A percentile compares a stretch with the other conserved stretches of the same genome.
These are phyloP conservation scores for Inosperma sp. DNA, from an alignment of 768 basidiomycete genomes.

Conservation along the genomic window DNA sequence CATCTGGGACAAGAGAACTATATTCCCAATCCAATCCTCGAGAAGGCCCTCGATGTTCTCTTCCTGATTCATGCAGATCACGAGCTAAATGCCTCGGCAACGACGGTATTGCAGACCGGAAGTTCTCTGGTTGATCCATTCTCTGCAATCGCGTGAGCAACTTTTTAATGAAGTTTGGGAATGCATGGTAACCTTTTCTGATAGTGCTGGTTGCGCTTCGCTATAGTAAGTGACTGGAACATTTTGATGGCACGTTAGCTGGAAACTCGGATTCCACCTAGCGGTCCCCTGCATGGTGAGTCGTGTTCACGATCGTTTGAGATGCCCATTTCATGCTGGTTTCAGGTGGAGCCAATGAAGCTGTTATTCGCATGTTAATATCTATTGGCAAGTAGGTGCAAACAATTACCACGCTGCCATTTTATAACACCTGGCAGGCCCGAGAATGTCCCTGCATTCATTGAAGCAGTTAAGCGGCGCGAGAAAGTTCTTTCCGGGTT, in stretches of 20 bases:
- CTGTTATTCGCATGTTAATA: constrained; percentile 90
- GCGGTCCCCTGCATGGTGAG: constrained; percentile 68
- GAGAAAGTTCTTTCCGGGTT: constrained; percentile 90
- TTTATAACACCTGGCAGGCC: constrained; percentile 41
- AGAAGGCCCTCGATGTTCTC: constrained; percentile 81
- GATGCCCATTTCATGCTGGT: not conserved
- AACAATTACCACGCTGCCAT: not conserved
- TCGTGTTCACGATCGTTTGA: not conserved
- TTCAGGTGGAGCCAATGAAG: constrained; percentile 84
- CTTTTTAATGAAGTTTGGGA: not conserved
- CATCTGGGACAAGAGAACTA: constrained; percentile 71
- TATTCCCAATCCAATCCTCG: constrained; percentile 76
- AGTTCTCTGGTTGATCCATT: constrained; percentile 90
- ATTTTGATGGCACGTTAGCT: too few relatives aligned
- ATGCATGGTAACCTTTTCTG: not conserved
- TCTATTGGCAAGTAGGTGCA: constrained; percentile 70
- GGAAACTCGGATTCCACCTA: constrained; percentile 25
- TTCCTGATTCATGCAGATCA: constrained; percentile 91
- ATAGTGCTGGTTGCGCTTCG: constrained; percentile 79
- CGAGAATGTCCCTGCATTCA: constrained; percentile 77
- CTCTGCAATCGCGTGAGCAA: constrained; percentile 68
- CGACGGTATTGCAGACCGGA: constrained; percentile 83
- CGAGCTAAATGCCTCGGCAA: constrained; percentile 82
- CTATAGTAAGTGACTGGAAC: constrained; percentile 56
- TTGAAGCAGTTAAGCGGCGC: constrained; percentile 82